Conservation (phyloP, 441 rosid species). For the Geranium incanum region DNA sequence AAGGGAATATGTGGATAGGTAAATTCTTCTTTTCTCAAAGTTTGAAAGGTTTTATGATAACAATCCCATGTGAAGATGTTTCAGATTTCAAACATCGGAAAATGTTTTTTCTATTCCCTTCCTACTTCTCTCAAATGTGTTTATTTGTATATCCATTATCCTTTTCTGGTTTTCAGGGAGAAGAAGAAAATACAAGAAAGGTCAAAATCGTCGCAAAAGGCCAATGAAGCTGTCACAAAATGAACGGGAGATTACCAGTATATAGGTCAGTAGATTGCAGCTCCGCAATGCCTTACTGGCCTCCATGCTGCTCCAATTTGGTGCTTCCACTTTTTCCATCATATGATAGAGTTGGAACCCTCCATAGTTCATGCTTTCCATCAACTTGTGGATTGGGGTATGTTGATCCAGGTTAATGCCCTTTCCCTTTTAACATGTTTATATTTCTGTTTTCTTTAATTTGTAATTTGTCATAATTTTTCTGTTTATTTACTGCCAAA, state of each 20-base stretch:
- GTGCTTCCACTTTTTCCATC: not conserved
- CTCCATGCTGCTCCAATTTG: not conserved
- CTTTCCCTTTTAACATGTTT: not conserved
- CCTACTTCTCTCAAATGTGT: no score
- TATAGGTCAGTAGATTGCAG: conserved; percentile 19
- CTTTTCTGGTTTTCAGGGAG: conserved; percentile 48
- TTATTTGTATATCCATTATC: not conserved
- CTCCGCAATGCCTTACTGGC: not conserved
- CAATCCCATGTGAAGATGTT: not conserved
- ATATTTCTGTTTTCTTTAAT: not conserved
- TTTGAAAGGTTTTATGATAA: not conserved
- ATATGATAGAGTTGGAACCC: not conserved
- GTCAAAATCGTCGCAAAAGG: conserved; percentile 59
- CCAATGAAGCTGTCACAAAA: conserved; percentile 61
- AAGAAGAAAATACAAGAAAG: conserved; percentile 85
- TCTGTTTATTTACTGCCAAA: not conserved
- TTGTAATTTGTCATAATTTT: not conserved
- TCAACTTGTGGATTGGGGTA: not conserved
- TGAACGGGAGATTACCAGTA: conserved; percentile 48
- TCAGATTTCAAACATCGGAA: not conserved
- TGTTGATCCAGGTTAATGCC: not conserved
- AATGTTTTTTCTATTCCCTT: not conserved
- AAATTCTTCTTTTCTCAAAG: conserved; percentile 13
- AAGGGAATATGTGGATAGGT: conserved; percentile 89
- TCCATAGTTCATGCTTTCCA: not conserved